A percentile compares a stretch with the other conserved stretches of the same genome.
Evolutionary conservation across 164 flowering plant genomes (phyloP).

Genomic region (Buxus sempervirens): DNA sequence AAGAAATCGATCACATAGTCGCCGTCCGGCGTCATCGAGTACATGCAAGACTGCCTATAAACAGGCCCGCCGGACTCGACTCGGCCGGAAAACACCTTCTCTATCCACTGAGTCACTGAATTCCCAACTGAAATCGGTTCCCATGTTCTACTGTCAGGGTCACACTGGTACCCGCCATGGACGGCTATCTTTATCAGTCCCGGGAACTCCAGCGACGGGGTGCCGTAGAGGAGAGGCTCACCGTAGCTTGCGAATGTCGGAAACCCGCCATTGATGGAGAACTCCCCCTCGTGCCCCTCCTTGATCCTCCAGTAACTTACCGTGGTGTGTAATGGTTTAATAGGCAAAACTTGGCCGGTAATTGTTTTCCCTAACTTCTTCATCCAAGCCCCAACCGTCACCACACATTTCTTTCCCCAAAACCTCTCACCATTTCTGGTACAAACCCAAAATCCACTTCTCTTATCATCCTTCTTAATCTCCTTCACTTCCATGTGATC

Average conservation of each 20-base stretch:
- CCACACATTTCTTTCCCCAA: slow-evolving; percentile 63
- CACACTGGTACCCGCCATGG: slow-evolving; percentile 71
- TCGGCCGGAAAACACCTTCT: slow-evolving; percentile 35
- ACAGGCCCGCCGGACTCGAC: slow-evolving; percentile 52
- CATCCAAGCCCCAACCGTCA: slow-evolving; percentile 85
- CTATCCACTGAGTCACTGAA: slow-evolving; percentile 43
- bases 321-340: slow-evolving; percentile 69
- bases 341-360: slow-evolving; percentile 46
- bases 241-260: slow-evolving; percentile 85
- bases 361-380: slow-evolving; percentile 48
- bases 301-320: slow-evolving; percentile 79
- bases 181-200: slow-evolving; percentile 75
- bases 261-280: slow-evolving; percentile 41
- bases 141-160: slow-evolving; percentile 80
- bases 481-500: slow-evolving; percentile 55
- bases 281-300: slow-evolving; percentile 45
- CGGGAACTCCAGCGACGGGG: slow-evolving; percentile 84
- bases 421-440: slow-evolving; percentile 37
- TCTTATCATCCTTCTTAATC: slow-evolving; percentile 26
- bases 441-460: slow-evolving; percentile 39
- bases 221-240: slow-evolving; percentile 68
- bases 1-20: slow-evolving; percentile 84
- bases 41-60: slow-evolving; percentile 66
- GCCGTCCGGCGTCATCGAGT: slow-evolving; percentile 90
- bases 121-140: slow-evolving; percentile 19